Evolutionary conservation across 495 filamentous ascomycete species (phyloP).

Genomic region (Trichocladium antarcticum): DNA sequence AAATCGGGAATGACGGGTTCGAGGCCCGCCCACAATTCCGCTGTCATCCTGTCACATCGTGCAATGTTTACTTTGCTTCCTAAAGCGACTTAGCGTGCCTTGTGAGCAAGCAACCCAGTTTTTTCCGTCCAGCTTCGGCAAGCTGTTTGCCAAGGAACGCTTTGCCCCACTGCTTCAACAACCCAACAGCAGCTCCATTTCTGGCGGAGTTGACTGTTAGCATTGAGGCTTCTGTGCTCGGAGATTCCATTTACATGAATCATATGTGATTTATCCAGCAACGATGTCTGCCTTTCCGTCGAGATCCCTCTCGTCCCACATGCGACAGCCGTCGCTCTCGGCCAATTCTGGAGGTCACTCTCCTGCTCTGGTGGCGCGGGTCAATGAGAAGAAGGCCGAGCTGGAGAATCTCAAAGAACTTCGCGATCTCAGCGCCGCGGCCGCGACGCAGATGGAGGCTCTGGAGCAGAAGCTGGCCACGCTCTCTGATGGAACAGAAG

Average conservation of each 20-base stretch:
- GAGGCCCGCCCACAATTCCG: slow-evolving; percentile 16
- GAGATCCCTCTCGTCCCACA: slow-evolving; percentile 49
- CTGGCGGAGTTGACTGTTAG: no score
- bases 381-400: slow-evolving; percentile 88
- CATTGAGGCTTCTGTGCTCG: no score
- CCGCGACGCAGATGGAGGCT: slow-evolving; percentile 84
- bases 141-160: background rate
- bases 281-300: slow-evolving; percentile 32
- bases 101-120: background rate
- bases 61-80: slow-evolving; percentile 26
- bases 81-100: slow-evolving; percentile 17
- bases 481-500: slow-evolving; percentile 86
- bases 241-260: background rate
- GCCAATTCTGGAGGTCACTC: slow-evolving; percentile 53
- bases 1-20: slow-evolving; percentile 1
- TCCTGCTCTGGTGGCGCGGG: slow-evolving; percentile 68
- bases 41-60: slow-evolving; percentile 14
- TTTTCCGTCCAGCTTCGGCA: background rate
- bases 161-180: no score
- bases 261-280: background rate
- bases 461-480: slow-evolving; percentile 81
- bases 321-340: slow-evolving; percentile 49
- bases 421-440: slow-evolving; percentile 73
- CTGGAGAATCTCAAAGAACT: slow-evolving; percentile 80
- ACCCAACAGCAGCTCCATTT: no score